Base-by-base conservation (phyloP, 2,329 filamentous ascomycete genomes). In the Apiospora aurea region DNA sequence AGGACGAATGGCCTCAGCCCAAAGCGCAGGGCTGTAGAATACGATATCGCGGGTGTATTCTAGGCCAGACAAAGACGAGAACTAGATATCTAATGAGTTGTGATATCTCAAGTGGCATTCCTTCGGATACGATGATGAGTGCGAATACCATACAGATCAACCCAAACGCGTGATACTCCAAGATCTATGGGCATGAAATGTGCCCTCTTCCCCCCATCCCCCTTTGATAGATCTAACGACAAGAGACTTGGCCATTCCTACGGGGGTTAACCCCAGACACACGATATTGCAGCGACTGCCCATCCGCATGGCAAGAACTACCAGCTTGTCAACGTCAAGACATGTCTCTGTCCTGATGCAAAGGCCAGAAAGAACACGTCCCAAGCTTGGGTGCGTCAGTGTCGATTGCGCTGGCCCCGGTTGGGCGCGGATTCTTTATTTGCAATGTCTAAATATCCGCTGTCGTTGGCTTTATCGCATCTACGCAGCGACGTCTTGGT, bases 21-120 rank as follows among this genome's bases (percentile, higher is more conserved):
- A 10, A 61, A 13, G 57, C 34, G 57, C 57, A n/a, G 53, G n/a
- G 57, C n/a, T 64, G 57, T 64, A 64, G 57, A 64, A 64, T 41
- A 64, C 57, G 21, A 24, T 64, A 41, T 64, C 34, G 10, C 4
- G 53, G 26, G 29, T 64, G 57, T 61, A 41, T 41, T 64, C 18
- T 38, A 64, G 8, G 57, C 34, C 34, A 24, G 57, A 41, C 10
- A 34, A 41, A n/a, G 18, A 64, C 21, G 57, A 64, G 57, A 64
- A 41, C 7, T 18, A 64, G 57, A 64, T 14, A n/a, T 41, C 18
- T 64, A 64, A 64, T 41, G 34, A 64, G 10, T 21, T 41, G 18
- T 64, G 57, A 41, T 64, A 14, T 64, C 53, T 64, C 34, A 16
- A 41, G n/a, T 41, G 18, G 4, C 3, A 8, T 41, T 41, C n/a